A percentile compares a stretch with the other conserved stretches of the same genome.
Evolutionary conservation across 768 basidiomycete genomes (phyloP).

Genomic region (Russula sp.): DNA sequence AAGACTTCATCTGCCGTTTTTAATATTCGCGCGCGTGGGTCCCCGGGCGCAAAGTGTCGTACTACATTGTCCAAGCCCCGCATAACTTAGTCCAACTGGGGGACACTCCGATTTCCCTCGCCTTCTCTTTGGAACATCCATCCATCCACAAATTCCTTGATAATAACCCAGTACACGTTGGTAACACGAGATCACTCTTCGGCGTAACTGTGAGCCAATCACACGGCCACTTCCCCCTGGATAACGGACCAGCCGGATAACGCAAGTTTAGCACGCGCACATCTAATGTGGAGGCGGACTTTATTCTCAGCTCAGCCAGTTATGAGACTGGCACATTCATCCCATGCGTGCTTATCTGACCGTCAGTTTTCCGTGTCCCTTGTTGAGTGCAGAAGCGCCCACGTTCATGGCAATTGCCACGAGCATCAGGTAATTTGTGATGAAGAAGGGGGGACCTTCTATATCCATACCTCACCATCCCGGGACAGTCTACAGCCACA

Average conservation of each 20-base stretch:
- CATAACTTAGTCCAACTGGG: neutral
- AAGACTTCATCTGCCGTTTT: constrained; percentile 9
- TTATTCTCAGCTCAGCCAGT: constrained; percentile 1
- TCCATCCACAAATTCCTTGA: neutral
- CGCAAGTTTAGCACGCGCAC: constrained; percentile 9
- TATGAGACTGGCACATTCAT: neutral
- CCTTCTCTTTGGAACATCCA: constrained; percentile 18
- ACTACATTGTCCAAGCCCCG: constrained; percentile 11
- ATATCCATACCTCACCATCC: constrained; percentile 2
- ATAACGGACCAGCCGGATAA: constrained; percentile 17
- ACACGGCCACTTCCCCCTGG: constrained; percentile 1
- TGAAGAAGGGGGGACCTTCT: constrained; percentile 8
- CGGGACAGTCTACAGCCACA: constrained; percentile 16
- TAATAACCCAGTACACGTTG: constrained; percentile 15
- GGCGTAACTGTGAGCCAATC: constrained; percentile 17
- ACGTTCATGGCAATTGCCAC: constrained; percentile 4
- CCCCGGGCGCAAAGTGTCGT: constrained; percentile 9
- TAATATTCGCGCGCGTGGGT: constrained; percentile 11
- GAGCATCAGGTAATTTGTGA: constrained; percentile 19
- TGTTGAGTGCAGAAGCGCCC: constrained; percentile 3
- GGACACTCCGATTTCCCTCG: neutral
- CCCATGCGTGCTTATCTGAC: constrained; percentile 9
- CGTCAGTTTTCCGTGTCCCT: neutral
- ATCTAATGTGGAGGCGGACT: constrained; percentile 9
- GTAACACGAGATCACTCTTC: constrained; percentile 16